Conservation (phyloP, 164 flowering plant genomes). For the Buxus sempervirens region DNA sequence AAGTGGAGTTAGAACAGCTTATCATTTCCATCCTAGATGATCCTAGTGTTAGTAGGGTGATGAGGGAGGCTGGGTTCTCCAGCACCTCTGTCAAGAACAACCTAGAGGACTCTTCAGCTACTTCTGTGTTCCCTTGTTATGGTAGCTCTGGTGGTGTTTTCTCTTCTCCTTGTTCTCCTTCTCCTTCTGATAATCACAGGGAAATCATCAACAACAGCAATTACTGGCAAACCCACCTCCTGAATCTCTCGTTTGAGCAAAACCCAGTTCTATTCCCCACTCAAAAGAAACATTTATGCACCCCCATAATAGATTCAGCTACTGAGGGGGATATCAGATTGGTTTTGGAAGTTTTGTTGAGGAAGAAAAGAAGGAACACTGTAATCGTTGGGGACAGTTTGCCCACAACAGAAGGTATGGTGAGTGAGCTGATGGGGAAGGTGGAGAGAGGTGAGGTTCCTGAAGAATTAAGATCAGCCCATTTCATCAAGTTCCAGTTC, state of each 20-base stretch:
- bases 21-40: slow-evolving; percentile 85
- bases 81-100: slow-evolving; percentile 69
- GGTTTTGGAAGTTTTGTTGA: slow-evolving; percentile 53
- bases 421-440: slow-evolving; percentile 53
- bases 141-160: slow-evolving; percentile 42
- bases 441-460: slow-evolving; percentile 71
- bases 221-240: slow-evolving; percentile 55
- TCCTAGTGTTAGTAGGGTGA: slow-evolving; percentile 93
- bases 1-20: slow-evolving; percentile 88
- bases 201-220: slow-evolving; percentile 21
- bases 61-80: slow-evolving; percentile 95
- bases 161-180: slow-evolving; percentile 48
- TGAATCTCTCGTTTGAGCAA: slow-evolving; percentile 40
- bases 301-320: slow-evolving; percentile 15
- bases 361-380: slow-evolving; percentile 56
- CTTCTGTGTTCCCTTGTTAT: slow-evolving; percentile 51
- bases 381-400: slow-evolving; percentile 65
- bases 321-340: slow-evolving; percentile 49
- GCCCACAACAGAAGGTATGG: slow-evolving; percentile 42
- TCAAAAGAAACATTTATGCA: slow-evolving; percentile 27
- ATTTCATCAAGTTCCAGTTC: slow-evolving; percentile 54
- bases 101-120: slow-evolving; percentile 56
- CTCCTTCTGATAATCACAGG: slow-evolving; percentile 25
- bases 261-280: slow-evolving; percentile 48
- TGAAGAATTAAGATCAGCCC: slow-evolving; percentile 49